Evolutionary conservation across 176 grass and related monocot genomes (phyloP).

Genomic region (Pontederia paniculata): DNA sequence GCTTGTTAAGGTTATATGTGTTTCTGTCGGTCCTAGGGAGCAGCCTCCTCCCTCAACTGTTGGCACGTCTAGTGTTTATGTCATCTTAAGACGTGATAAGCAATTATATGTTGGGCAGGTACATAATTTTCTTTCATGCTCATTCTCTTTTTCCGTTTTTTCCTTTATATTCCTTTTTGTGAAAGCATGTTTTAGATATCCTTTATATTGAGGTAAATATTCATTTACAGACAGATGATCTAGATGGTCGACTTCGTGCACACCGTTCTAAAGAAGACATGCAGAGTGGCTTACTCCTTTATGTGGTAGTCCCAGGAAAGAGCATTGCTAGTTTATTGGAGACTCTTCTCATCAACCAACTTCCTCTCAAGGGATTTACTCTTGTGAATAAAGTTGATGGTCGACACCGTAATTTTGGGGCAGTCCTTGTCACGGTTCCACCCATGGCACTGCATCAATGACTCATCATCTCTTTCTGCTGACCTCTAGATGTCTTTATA

Average conservation of each 20-base stretch:
- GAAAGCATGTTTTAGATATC: neutral
- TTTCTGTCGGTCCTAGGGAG: conserved; percentile 58
- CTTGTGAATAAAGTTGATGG: conserved; percentile 81
- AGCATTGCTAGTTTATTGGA: conserved; percentile 83
- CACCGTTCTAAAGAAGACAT: conserved; percentile 79
- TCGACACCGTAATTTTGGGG: conserved; percentile 77
- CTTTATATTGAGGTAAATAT: conserved; percentile 1
- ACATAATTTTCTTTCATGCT: neutral
- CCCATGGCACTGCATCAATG: conserved; percentile 20
- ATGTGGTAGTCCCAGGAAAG: conserved; percentile 77
- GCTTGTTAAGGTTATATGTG: conserved; percentile 33
- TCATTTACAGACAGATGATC: conserved; percentile 80
- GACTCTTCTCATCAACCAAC: conserved; percentile 87
- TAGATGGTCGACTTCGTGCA: conserved; percentile 48
- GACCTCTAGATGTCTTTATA: too few relatives aligned
- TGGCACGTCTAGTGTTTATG: conserved; percentile 71
- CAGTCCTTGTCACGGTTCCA: conserved; percentile 26
- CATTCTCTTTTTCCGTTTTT: too few relatives aligned
- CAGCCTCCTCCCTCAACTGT: conserved; percentile 87
- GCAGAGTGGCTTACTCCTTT: conserved; percentile 49
- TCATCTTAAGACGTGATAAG: conserved; percentile 60
- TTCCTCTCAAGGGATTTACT: conserved; percentile 59
- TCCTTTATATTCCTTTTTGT: too few relatives aligned
- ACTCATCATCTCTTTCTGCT: too few relatives aligned
- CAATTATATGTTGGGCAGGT: conserved; percentile 95